Base-by-base conservation (phyloP, 177 flowering plant species). In the Vitis hybrid region DNA sequence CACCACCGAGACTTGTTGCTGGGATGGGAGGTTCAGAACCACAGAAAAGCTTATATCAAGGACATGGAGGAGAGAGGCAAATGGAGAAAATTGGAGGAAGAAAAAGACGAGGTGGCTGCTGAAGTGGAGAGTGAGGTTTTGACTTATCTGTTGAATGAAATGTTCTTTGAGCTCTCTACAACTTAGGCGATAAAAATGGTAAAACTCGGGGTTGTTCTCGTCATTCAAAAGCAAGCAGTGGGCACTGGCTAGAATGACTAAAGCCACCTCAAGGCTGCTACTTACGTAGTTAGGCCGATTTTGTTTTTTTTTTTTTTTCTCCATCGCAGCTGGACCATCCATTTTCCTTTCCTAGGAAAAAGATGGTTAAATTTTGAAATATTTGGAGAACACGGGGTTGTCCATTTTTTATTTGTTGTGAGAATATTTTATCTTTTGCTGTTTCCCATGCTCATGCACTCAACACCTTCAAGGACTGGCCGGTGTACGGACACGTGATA, bases 61-160 rank as follows among this genome's bases (percentile, higher is more conserved):
- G 88, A 84, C 6, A 88, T 89, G 88, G 88, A 87, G 66, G 77
- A 45, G 51, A 73, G 71, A 11, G 81, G 82, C 3, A 70, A 56
- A 23, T 85, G 93, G 93, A 79, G 57, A 14, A 71, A 51, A n/a
- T 60, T 76, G 56, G 83, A 73, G n/a, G 82, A 79, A 50, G 89
- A 84, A 55, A 69, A 65, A 30, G 65, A 65, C 14, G 84, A 84
- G 64, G 48, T 87, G 56, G 82, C 62, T 15, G 50, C 71, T 57
- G 87, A 82, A 30, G 10, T 88, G 66, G 90, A 81, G 78, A 64
- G 14, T 34, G 77, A 67, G 64, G 62, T 88, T 19, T 76, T 76
- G 66, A 56, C 30, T 69, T 70, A 66, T 50, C 74, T 90, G 76
- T 19, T 90, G 74, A 72, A 86, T 34, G 92, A 88, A 69, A 56